Evolutionary conservation across 768 basidiomycete species (phyloP), one percentile per base, ranked within the genome.

Genomic region (Pholiota microspora): DNA sequence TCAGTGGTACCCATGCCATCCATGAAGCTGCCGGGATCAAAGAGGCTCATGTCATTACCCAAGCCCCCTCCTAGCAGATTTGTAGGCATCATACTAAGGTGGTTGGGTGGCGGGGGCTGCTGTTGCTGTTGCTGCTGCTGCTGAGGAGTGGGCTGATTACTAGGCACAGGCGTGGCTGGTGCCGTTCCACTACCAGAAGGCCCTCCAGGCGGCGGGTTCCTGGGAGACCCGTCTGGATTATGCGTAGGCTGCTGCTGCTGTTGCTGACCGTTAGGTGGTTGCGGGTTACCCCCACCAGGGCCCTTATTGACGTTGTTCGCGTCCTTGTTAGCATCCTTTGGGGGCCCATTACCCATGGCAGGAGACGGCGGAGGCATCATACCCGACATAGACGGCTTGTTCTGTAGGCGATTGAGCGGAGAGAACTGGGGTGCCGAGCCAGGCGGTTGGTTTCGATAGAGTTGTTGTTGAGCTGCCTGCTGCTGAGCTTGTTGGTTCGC

Each of bases 81-180:
- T 15, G 25, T 7, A 18, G 59, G 50, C 49, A 51, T 51, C 27
- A 51, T 51, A 25, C 40, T 50, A 27, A 38, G n/a, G 25, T 51
- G 56, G 4, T n/a, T 51, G 24, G 57, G 58, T 18, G 44, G 54
- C 10, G 51, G 59, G 10, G 55, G 62, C 31, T 47, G 58, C 13
- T 53, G 56, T 24, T 54, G 61, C 16, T 44, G 53, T n/a, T 46
- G 55, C 12, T 55, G 58, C 29, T 59, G 58, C 18, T 63, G 62
- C 13, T 57, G 56, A 42, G 62, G 62, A 31, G 59, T 65, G 9
- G 61, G 59, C 31, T 62, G 61, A 18, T 59, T 64, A 32, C 62
- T 59, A 0, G 61, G 61, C 25, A 59, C 64, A 56, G 65, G 65
- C n/a, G 65, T 67, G 1, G 62, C 62, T 27, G 65, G 63, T 12